Percentiles rank a stretch among this genome's conserved stretches.
These are phyloP conservation scores for Prunus salicina DNA, from an alignment of 306 rosid genomes.

Conservation along the genomic window DNA sequence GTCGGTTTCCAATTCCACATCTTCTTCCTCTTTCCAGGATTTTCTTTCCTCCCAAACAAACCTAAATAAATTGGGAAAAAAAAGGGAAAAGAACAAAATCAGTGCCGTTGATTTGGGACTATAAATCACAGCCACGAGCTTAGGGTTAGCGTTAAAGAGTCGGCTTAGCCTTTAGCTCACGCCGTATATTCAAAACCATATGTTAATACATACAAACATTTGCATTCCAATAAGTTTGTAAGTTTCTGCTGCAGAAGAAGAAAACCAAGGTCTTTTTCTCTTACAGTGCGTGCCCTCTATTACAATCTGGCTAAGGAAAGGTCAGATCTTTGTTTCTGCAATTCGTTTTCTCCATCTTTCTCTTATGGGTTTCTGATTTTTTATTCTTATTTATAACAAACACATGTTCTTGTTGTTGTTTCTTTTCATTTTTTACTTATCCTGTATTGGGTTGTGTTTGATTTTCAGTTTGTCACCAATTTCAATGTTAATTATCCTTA, in stretches of 20 bases:
- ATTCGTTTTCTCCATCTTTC: neutral
- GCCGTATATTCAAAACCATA: slow-evolving; percentile 13
- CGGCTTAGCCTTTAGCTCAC: slow-evolving; percentile 12
- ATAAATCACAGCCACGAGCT: slow-evolving; percentile 4
- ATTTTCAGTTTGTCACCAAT: neutral
- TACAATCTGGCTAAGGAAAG: slow-evolving; percentile 38
- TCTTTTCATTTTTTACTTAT: neutral
- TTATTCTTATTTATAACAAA: neutral
- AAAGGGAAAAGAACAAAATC: neutral
- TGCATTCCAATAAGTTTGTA: neutral
- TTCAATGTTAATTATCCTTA: neutral
- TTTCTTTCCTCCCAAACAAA: neutral
- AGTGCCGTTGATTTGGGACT: slow-evolving; percentile 13
- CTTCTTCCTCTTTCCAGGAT: neutral
- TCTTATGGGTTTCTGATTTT: slow-evolving; percentile 20
- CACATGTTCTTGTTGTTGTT: neutral
- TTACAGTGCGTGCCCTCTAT: neutral
- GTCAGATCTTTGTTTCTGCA: slow-evolving; percentile 27
- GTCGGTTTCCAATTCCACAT: neutral
- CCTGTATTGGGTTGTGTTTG: neutral
- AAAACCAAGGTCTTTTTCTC: neutral
- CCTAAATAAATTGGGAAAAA: neutral
- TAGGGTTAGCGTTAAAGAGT: slow-evolving; percentile 14
- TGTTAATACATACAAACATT: neutral
- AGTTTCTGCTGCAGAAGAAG: neutral